These are phyloP conservation scores for Fusarium pininemorale DNA, from an alignment of 2,329 filamentous ascomycete species.

Conservation along the genomic window DNA sequence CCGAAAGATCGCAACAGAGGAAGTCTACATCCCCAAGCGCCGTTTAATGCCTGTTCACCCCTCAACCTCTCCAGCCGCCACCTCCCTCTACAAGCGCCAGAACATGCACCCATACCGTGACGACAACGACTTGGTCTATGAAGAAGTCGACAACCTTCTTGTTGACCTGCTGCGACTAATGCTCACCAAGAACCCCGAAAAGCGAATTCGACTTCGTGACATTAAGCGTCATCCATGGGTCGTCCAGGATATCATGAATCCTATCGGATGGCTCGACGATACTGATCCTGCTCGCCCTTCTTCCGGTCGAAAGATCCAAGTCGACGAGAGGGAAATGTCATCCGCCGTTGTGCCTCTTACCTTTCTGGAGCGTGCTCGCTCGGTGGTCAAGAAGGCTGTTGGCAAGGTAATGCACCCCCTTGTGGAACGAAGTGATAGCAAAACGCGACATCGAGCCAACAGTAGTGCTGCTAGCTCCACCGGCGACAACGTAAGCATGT, in stretches of 20 bases:
- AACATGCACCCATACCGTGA: conserved; percentile 75
- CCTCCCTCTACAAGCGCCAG: conserved; percentile 64
- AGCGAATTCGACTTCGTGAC: conserved; percentile 88
- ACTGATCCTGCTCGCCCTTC: conserved; percentile 84
- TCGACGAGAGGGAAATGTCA: conserved; percentile 90
- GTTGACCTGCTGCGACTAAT: conserved; percentile 81
- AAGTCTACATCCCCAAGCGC: conserved; percentile 86
- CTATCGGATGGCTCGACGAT: conserved; percentile 87
- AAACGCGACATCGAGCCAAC: conserved; percentile 63
- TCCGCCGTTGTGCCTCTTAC: conserved; percentile 89
- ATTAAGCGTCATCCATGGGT: conserved; percentile 97
- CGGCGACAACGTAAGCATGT: conserved; percentile 62
- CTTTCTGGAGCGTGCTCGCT: conserved; percentile 84
- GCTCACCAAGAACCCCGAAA: conserved; percentile 86
- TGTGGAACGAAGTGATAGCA: conserved; percentile 64
- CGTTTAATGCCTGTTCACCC: conserved; percentile 81
- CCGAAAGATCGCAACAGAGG: conserved; percentile 87
- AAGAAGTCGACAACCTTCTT: conserved; percentile 83
- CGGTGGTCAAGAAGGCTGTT: conserved; percentile 75
- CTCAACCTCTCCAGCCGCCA: conserved; percentile 63
- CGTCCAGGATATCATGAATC: conserved; percentile 77
- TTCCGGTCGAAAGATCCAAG: conserved; percentile 86
- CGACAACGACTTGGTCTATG: conserved; percentile 83
- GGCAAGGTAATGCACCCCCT: conserved; percentile 71
- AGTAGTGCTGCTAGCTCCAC: conserved; percentile 73